Evolutionary conservation across 352 stramenopile genomes (phyloP).

Genomic region (Phytophthora cajani): DNA sequence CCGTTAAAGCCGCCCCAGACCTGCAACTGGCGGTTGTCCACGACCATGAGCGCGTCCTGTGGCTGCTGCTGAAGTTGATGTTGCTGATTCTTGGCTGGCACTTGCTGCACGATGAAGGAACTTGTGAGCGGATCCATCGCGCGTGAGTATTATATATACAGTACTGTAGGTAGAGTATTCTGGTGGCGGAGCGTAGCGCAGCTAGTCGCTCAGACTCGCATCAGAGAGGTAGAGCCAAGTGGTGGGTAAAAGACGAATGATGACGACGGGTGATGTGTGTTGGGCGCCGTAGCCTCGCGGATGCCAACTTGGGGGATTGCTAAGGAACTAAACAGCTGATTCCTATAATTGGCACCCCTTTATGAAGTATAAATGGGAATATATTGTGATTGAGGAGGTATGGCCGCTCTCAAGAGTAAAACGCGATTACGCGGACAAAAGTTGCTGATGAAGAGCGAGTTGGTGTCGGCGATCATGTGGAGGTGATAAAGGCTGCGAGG

Average conservation of each 20-base stretch:
- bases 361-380: background rate
- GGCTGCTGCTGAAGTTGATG: background rate
- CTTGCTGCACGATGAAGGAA: background rate
- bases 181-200: background rate
- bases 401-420: conserved; percentile 7
- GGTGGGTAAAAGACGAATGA: conserved; percentile 8
- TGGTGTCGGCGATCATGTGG: background rate
- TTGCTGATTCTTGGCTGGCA: conserved; percentile 10
- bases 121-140: conserved; percentile 23
- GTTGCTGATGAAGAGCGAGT: background rate
- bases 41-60: conserved; percentile 25
- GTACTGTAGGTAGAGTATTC: background rate
- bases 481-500: background rate
- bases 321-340: too few species aligned
- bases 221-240: background rate
- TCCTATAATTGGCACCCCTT: background rate
- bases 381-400: background rate
- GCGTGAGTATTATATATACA: background rate
- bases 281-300: background rate
- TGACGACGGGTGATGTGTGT: conserved; percentile 5
- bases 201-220: background rate
- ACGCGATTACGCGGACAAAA: conserved; percentile 2
- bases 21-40: conserved; percentile 34
- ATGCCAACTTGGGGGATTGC: conserved; percentile 2
- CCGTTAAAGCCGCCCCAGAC: conserved; percentile 17